phyloP scores from a whole-genome alignment of 2,329 filamentous ascomycete species.

The Fusarium mangiferae region DNA sequence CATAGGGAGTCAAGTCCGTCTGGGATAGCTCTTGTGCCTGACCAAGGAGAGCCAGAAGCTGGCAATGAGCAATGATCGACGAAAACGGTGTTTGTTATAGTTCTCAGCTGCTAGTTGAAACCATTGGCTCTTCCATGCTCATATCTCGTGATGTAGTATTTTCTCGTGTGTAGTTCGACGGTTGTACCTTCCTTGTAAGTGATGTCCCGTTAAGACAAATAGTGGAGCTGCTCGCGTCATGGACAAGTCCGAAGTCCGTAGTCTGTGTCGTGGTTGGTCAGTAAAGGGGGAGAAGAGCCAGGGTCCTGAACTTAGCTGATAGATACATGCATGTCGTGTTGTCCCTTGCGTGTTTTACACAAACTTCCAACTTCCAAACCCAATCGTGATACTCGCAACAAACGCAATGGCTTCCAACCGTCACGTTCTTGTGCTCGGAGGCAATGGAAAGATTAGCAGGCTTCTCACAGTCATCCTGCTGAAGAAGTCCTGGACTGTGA shows the following conservation, averaged over 20 bases:
- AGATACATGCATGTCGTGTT: not conserved
- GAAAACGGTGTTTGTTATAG: not conserved
- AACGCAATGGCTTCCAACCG: constrained; percentile 32
- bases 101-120: not conserved
- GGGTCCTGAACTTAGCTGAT: constrained; percentile 16
- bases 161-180: not conserved
- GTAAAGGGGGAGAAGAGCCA: not conserved
- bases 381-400: not conserved
- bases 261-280: constrained; percentile 20
- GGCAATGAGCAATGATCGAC: not conserved
- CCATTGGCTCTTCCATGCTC: not conserved
- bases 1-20: not conserved
- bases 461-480: constrained; percentile 77
- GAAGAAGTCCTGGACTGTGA: constrained; percentile 75
- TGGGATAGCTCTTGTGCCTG: not conserved
- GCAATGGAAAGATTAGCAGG: constrained; percentile 78
- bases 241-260: constrained; percentile 32
- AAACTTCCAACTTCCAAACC: not conserved
- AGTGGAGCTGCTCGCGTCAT: constrained; percentile 38
- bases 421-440: constrained; percentile 75
- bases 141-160: not conserved
- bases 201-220: constrained; percentile 9
- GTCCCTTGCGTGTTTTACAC: constrained; percentile 14
- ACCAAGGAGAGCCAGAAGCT: not conserved
- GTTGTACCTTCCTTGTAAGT: not conserved